These are phyloP conservation scores for Penicillium diatomitis DNA, from an alignment of 495 filamentous ascomycete genomes.

Conservation along the genomic window DNA sequence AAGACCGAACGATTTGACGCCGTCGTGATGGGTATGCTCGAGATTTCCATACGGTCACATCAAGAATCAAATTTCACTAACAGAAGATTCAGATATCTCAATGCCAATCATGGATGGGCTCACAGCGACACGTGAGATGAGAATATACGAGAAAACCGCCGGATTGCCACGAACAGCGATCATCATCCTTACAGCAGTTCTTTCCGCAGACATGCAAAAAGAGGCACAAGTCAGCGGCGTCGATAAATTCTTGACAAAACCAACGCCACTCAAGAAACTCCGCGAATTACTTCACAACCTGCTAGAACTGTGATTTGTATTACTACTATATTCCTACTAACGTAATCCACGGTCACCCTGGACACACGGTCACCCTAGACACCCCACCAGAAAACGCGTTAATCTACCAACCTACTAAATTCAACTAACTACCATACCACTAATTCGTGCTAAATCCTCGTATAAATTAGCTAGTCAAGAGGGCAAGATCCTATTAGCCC, in stretches of 20 bases:
- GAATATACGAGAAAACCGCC: constrained; percentile 36
- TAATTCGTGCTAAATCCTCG: too few relatives aligned
- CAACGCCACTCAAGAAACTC: constrained; percentile 33
- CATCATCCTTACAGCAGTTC: constrained; percentile 52
- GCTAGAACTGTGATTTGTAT: not conserved
- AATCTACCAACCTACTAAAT: too few relatives aligned
- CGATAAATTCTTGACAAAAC: constrained; percentile 57
- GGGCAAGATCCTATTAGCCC: too few relatives aligned
- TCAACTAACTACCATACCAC: too few relatives aligned
- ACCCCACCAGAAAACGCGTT: too few relatives aligned
- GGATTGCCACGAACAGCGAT: constrained; percentile 32
- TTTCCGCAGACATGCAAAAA: constrained; percentile 42
- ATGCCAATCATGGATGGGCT: constrained; percentile 62
- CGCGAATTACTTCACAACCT: constrained; percentile 8
- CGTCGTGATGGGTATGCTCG: constrained; percentile 31
- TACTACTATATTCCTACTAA: not conserved
- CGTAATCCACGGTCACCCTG: too few relatives aligned
- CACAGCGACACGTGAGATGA: constrained; percentile 48
- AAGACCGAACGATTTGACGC: constrained; percentile 34
- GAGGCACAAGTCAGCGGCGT: constrained; percentile 51
- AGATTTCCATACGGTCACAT: not conserved
- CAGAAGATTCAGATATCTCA: constrained; percentile 38
- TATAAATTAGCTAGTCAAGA: too few relatives aligned
- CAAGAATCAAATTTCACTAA: not conserved
- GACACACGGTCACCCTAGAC: too few relatives aligned